A percentile compares a stretch with the other conserved stretches of the same genome.
These are phyloP conservation scores for Acer yangbiense DNA, from an alignment of 345 rosid genomes.

Conservation along the genomic window DNA sequence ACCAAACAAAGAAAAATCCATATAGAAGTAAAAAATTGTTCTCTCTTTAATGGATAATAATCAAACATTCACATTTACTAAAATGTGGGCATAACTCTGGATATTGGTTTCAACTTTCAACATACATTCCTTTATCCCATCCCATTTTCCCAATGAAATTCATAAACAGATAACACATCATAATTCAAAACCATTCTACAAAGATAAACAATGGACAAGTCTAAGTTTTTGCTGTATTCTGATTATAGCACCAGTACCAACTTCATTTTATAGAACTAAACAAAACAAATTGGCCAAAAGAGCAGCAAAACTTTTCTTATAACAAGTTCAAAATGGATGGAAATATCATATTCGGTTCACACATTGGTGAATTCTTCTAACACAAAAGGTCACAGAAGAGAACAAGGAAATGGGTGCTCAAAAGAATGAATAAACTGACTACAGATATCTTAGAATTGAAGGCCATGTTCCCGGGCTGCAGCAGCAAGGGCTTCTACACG, in stretches of 20 bases:
- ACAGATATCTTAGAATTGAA: constrained; percentile 54
- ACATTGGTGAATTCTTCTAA: not conserved
- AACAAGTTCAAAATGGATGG: not conserved
- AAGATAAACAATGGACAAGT: no score
- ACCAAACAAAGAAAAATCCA: not conserved
- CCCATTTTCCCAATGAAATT: no score
- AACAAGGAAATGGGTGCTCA: constrained; percentile 6
- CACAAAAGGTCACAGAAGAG: not conserved
- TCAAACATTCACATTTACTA: no score
- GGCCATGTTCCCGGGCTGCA: constrained; percentile 87
- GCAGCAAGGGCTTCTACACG: constrained; percentile 76
- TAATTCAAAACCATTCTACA: no score
- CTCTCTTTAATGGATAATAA: no score
- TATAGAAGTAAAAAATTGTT: no score
- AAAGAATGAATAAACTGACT: constrained; percentile 21
- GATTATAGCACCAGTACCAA: not conserved
- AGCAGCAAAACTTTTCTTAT: not conserved
- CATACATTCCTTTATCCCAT: no score
- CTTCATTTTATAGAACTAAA: not conserved
- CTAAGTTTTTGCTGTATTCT: not conserved
- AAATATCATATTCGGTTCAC: not conserved
- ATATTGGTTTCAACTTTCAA: no score
- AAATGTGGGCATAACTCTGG: no score
- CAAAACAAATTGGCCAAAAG: not conserved
- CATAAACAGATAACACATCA: no score